phyloP scores from a whole-genome alignment of 352 stramenopile species.

The Ochromonadaceae sp. region DNA sequence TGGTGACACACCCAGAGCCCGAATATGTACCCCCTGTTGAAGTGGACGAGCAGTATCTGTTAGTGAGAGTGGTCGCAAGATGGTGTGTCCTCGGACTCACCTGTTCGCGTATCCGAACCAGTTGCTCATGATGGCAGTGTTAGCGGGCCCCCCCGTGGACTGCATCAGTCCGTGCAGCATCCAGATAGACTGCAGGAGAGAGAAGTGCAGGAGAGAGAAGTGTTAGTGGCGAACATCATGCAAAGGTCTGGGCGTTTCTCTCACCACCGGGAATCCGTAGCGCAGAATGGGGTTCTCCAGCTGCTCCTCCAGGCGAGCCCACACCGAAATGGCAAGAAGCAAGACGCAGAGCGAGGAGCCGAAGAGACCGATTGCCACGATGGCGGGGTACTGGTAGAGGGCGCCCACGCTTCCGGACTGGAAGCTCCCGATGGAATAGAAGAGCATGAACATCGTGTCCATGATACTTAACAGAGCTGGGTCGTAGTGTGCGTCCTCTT shows the following conservation, averaged over 20 bases:
- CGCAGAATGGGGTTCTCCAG: constrained; percentile 26
- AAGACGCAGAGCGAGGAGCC: constrained; percentile 51
- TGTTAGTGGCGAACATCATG: too few relatives aligned
- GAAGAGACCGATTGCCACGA: constrained; percentile 53
- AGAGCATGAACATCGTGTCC: constrained; percentile 57
- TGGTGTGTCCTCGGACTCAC: constrained; percentile 23
- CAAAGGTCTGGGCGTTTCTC: too few relatives aligned
- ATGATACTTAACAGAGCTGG: constrained; percentile 41
- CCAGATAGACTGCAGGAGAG: constrained; percentile 54
- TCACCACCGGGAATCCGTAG: too few relatives aligned
- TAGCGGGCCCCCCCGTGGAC: constrained; percentile 44
- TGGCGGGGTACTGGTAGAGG: constrained; percentile 47
- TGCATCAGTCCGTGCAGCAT: constrained; percentile 51
- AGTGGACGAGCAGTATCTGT: too few relatives aligned
- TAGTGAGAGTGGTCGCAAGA: background rate
- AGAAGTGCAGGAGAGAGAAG: too few relatives aligned
- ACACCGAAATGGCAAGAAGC: constrained; percentile 49
- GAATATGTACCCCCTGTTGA: constrained; percentile 61
- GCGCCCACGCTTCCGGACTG: constrained; percentile 56
- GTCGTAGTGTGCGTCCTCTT: constrained; percentile 21
- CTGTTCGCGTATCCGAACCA: constrained; percentile 65
- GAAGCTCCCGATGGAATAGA: constrained; percentile 51
- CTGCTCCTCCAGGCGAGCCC: constrained; percentile 50
- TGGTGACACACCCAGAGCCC: constrained; percentile 89
- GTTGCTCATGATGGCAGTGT: constrained; percentile 69